These are phyloP conservation scores for Termitomyces sp. DNA, from an alignment of 1,284 basidiomycete genomes.

Conservation along the genomic window DNA sequence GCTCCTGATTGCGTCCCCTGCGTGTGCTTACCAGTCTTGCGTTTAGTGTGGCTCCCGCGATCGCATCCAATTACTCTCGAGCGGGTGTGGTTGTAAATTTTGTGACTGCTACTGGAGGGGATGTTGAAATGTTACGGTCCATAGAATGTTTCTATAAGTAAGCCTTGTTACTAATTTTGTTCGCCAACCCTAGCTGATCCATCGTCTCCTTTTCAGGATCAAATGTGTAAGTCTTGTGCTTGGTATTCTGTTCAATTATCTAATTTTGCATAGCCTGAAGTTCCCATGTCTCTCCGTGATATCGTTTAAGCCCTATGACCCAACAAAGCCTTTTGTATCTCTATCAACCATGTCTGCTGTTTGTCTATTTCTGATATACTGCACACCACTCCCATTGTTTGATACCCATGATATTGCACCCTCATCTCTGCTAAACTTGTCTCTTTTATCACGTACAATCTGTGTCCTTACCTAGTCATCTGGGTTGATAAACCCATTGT, in stretches of 20 bases:
- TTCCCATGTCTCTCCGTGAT: slow-evolving; percentile 4
- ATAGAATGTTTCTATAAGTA: slow-evolving; percentile 78
- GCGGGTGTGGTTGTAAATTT: slow-evolving; percentile 91
- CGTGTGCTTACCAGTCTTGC: slow-evolving; percentile 9
- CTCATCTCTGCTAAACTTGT: slow-evolving; percentile 44
- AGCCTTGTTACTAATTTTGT: neutral
- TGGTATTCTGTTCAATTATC: neutral
- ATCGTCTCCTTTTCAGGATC: neutral
- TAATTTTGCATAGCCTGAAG: slow-evolving; percentile 1
- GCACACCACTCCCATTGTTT: slow-evolving; percentile 40
- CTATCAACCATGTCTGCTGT: slow-evolving; percentile 41
- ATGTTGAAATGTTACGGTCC: slow-evolving; percentile 95
- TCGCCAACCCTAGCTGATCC: neutral
- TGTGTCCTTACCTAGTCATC: slow-evolving; percentile 40
- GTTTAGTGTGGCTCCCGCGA: slow-evolving; percentile 71
- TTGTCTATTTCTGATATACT: slow-evolving; percentile 29
- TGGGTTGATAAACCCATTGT: slow-evolving; percentile 34
- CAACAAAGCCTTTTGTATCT: slow-evolving; percentile 67
- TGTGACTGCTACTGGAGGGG: slow-evolving; percentile 93
- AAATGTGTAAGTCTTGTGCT: slow-evolving; percentile 3
- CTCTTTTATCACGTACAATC: slow-evolving; percentile 52
- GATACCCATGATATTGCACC: slow-evolving; percentile 57
- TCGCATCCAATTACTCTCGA: slow-evolving; percentile 73
- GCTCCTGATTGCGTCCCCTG: slow-evolving; percentile 1
- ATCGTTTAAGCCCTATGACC: slow-evolving; percentile 28